These are phyloP conservation scores for Botrytis elliptica DNA, from an alignment of 2,329 filamentous ascomycete genomes.

Conservation along the genomic window DNA sequence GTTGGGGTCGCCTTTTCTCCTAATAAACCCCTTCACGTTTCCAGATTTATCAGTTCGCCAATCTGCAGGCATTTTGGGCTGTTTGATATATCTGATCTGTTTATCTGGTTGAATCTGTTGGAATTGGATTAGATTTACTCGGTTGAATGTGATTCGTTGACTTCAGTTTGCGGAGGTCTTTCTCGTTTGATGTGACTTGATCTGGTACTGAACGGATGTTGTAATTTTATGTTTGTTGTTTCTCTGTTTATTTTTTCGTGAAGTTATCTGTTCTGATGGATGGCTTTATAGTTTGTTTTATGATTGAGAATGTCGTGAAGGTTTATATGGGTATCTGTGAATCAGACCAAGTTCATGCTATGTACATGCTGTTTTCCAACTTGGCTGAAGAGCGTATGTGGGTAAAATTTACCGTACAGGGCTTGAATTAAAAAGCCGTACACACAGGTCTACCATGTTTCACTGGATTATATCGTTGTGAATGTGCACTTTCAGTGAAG, in stretches of 20 bases:
- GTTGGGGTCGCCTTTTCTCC: constrained; percentile 8
- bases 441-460: background rate
- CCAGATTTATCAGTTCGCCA: background rate
- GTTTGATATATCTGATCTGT: no score
- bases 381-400: background rate
- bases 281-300: background rate
- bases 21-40: background rate
- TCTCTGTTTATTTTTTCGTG: no score
- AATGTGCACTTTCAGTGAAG: background rate
- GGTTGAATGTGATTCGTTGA: background rate
- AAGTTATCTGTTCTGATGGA: background rate
- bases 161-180: background rate
- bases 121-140: background rate
- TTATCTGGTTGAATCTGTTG: background rate
- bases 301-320: background rate
- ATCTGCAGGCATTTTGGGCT: background rate
- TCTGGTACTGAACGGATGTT: background rate
- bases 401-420: no score
- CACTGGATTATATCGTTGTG: background rate
- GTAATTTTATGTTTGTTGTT: background rate
- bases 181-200: background rate
- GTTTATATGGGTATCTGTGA: background rate
- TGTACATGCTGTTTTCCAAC: background rate
- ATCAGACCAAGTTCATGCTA: background rate
- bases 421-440: background rate